Base-by-base conservation (phyloP, 257 asterid genomes). In the Pogostemon cablin region DNA sequence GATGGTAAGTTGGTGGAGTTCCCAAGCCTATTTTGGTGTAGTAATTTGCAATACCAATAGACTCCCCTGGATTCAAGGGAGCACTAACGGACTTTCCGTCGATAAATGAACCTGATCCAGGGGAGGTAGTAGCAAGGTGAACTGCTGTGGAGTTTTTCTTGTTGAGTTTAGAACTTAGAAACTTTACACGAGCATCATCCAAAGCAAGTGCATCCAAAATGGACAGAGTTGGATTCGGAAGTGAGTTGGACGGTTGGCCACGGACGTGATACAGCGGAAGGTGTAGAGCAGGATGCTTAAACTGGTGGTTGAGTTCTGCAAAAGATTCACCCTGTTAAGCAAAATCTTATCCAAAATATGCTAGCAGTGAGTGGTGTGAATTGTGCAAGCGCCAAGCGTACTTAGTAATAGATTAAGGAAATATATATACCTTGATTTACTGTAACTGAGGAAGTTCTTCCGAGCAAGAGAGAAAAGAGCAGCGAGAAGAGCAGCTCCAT, bases 1-100 rank as follows among this genome's bases (percentile, higher is more conserved):
- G 75, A 49, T 86, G 75, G 75, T 79, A 76, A 11, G 88, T 86
- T 5, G 86, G 72, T 2, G 90, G 90, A 6, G 76, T 78, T 44
- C 90, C 90, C 1, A 86, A 42, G 20, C 90, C 90, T 15, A 86
- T 73, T 69, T 62, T 73, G 12, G 88, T 86, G 79, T 72, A 86
- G 86, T 83, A 86, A 65, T 81, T 86, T 32, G 72, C 83, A 4
- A 83, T 58, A 8, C 85, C 85, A 20, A 86, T 68, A 0, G 79
- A 10, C 44, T 25, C 32, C 0, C 90, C 90, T 2, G 88, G 84
- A 62, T 77, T 75, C 59, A 83, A 73, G 7, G 90, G 88, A 25
- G 74, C 81, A 2, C 58, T 47, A 48, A 78, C 47, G 1, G 80
- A 67, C 58, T 75, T 71, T 6, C 54, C 73, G 2, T 70, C 73